Base-by-base conservation (phyloP, 371 early-diverging fungal species). In the Rhizopus microsporus region DNA sequence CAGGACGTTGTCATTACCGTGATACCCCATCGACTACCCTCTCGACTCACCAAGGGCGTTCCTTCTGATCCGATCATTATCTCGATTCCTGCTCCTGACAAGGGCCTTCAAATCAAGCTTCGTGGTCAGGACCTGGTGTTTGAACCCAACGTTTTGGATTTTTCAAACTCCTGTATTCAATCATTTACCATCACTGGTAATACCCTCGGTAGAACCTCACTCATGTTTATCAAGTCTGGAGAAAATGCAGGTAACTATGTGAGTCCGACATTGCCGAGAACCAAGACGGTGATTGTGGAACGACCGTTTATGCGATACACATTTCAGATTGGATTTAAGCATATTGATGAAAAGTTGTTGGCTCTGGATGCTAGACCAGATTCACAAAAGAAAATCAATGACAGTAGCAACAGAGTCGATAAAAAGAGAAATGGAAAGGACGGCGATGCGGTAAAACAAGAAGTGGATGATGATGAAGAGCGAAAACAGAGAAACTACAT, bases 291-390 rank as follows among this genome's bases (percentile, higher is more conserved):
- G 16, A 80, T 86, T 0, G 79, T 88, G 7, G 89, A 88, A 57
- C 77, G 86, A 5, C 80, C 85, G 13, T 89, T 88, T 58, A 82
- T 89, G 85, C 69, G 83, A 16, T 83, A 85, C 47, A 85, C 84
- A 0, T 86, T 89, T 62, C 87, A 87, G 57, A 68, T 87, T 45
- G 80, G 80, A 0, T 75, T 86, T 49, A 65, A 65, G 29, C 77
- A 74, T 30, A 52, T 68, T 0, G 73, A 78, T 9, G 29, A 43
- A 3, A 59, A 45, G 6, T 62, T 63, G 46, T 51, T 68, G 9
- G 55, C 59, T 15, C 39, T 57, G 42, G 54, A 57, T 33, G 60
- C 49, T 13, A 56, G 55, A 34, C n/a, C 37, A 39, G 40, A 38
- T 10, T 23, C 17, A 0, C 34, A 46, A 31, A 59, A 56, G 44